These are phyloP conservation scores for Pichia membranifaciens DNA, from an alignment of 805 yeast species.

Conservation along the genomic window DNA sequence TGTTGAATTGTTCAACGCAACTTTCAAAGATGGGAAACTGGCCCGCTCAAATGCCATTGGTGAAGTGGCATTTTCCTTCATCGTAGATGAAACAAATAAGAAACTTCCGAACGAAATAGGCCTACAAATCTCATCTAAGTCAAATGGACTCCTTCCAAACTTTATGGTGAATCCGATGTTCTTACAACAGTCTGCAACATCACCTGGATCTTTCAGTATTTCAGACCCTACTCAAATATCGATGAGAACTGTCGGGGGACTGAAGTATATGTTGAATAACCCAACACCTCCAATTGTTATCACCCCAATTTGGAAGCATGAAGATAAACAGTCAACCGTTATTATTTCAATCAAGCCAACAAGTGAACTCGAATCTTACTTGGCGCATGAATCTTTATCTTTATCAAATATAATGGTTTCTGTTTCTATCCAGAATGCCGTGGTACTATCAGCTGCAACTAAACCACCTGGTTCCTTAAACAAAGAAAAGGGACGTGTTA, in stretches of 20 bases:
- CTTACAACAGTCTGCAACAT: slow-evolving; percentile 35
- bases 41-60: slow-evolving; percentile 64
- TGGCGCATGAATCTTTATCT: slow-evolving; percentile 31
- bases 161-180: slow-evolving; percentile 49
- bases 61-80: slow-evolving; percentile 77
- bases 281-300: slow-evolving; percentile 61
- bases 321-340: slow-evolving; percentile 76
- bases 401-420: slow-evolving; percentile 58
- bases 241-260: slow-evolving; percentile 69
- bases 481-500: slow-evolving; percentile 76
- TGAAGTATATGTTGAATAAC: slow-evolving; percentile 61
- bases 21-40: slow-evolving; percentile 61
- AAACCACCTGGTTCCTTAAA: slow-evolving; percentile 91
- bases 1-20: slow-evolving; percentile 80
- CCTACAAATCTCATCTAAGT: slow-evolving; percentile 34
- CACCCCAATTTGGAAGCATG: slow-evolving; percentile 87
- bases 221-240: slow-evolving; percentile 45
- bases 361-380: slow-evolving; percentile 35
- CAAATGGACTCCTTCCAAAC: slow-evolving; percentile 36
- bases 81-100: slow-evolving; percentile 28
- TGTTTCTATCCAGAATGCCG: slow-evolving; percentile 57
- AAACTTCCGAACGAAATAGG: slow-evolving; percentile 39
- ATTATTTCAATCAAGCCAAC: slow-evolving; percentile 63
- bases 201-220: slow-evolving; percentile 31
- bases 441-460: slow-evolving; percentile 69